These are phyloP conservation scores for Perkinsus marinus DNA, from an alignment of 169 alveolate genomes.

Conservation along the genomic window DNA sequence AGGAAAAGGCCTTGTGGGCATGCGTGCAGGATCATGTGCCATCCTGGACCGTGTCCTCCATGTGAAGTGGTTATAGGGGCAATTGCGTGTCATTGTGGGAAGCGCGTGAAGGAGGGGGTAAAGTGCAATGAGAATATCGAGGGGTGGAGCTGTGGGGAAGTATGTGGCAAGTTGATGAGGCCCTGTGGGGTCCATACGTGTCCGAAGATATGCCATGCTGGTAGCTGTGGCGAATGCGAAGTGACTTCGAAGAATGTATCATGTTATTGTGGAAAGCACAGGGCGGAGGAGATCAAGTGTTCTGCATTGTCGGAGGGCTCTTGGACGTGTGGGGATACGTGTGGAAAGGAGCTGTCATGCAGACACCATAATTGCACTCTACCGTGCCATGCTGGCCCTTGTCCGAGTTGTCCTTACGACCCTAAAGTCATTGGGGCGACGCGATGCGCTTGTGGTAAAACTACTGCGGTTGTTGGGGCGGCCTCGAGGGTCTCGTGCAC, in stretches of 20 bases:
- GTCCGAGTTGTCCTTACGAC: conserved; percentile 41
- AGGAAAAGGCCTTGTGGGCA: conserved; percentile 50
- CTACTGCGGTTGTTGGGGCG: conserved; percentile 22
- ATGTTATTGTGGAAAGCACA: conserved; percentile 49
- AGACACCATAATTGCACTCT: conserved; percentile 47
- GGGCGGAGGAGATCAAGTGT: conserved; percentile 35
- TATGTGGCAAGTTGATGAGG: conserved; percentile 50
- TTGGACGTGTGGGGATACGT: conserved; percentile 37
- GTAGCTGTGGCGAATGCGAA: conserved; percentile 44
- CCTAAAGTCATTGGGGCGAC: conserved; percentile 27
- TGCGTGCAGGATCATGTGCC: conserved; percentile 48
- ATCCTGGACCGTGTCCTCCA: conserved; percentile 71
- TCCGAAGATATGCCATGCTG: conserved; percentile 50
- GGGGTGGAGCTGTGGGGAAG: conserved; percentile 38
- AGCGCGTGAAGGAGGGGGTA: conserved; percentile 29
- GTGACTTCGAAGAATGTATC: conserved; percentile 11
- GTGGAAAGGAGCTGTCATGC: conserved; percentile 46
- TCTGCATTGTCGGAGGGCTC: conserved; percentile 15
- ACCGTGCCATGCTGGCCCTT: conserved; percentile 49
- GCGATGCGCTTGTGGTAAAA: conserved; percentile 57
- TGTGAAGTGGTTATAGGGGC: conserved; percentile 43
- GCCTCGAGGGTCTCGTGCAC: conserved; percentile 36
- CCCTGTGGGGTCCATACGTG: conserved; percentile 53
- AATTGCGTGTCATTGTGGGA: conserved; percentile 56
- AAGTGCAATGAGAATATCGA: conserved; percentile 43